A percentile compares a stretch with the other conserved stretches of the same genome.
Conservation (phyloP, 2,329 filamentous ascomycete species). For the Cladophialophora exuberans region DNA sequence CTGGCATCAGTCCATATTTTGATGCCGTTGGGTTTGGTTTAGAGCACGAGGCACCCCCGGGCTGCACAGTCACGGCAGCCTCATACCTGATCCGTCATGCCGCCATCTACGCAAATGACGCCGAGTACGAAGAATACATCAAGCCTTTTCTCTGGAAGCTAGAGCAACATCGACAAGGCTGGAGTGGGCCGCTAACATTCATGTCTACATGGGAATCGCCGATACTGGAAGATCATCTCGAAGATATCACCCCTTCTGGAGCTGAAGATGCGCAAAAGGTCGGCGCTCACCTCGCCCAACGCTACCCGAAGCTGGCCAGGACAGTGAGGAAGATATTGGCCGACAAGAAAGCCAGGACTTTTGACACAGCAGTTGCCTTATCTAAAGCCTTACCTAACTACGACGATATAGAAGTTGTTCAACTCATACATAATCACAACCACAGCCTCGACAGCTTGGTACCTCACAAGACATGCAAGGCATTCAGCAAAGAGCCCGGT, state of each 20-base stretch:
- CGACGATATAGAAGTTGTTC: constrained; percentile 27
- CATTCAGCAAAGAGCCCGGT: constrained; percentile 26
- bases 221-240: constrained; percentile 26
- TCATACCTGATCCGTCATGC: constrained; percentile 28
- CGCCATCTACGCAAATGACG: constrained; percentile 30
- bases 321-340: constrained; percentile 24
- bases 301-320: constrained; percentile 22
- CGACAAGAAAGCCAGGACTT: constrained; percentile 28
- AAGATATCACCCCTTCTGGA: constrained; percentile 29
- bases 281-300: constrained; percentile 21
- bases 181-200: constrained; percentile 25
- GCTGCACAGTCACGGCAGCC: constrained; percentile 26
- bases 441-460: constrained; percentile 23
- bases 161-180: constrained; percentile 26
- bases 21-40: constrained; percentile 30
- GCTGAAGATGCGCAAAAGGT: constrained; percentile 25
- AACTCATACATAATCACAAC: constrained; percentile 23
- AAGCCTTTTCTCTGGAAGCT: constrained; percentile 30
- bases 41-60: constrained; percentile 22
- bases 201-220: constrained; percentile 28
- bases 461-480: constrained; percentile 27
- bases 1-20: constrained; percentile 29
- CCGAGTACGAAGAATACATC: constrained; percentile 30
- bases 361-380: constrained; percentile 24
- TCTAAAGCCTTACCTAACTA: constrained; percentile 22